phyloP scores from a whole-genome alignment of 176 grass and related monocot genomes.

The Triticum dicoccoides region DNA sequence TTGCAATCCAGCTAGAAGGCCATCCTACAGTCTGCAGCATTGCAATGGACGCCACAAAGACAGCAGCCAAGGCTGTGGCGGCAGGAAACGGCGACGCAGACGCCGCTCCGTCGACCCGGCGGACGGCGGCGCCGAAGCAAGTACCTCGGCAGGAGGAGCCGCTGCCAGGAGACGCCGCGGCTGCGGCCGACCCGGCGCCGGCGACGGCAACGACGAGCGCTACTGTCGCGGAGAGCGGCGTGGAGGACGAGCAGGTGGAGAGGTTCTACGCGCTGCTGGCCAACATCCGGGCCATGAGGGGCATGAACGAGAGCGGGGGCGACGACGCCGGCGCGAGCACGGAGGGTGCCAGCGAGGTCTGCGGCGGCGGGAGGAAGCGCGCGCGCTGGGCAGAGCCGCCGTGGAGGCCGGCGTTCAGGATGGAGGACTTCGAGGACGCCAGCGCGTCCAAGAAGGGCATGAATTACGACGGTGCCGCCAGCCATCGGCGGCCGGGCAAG shows the following conservation, averaged over 20 bases:
- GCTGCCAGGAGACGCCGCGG: background rate
- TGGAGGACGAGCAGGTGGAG: conserved; percentile 19
- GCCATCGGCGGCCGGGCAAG: background rate
- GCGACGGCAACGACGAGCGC: background rate
- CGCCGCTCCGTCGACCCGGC: background rate
- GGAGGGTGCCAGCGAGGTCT: background rate
- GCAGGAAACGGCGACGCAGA: background rate
- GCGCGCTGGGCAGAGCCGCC: background rate
- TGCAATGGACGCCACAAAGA: background rate
- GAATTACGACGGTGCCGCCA: background rate
- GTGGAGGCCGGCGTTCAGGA: conserved; percentile 34
- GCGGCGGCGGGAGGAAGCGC: background rate
- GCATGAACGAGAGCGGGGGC: background rate
- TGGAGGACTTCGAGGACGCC: conserved; percentile 37
- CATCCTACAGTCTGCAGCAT: background rate
- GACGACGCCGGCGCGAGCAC: background rate
- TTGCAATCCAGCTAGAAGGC: background rate
- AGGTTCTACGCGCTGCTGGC: conserved; percentile 30
- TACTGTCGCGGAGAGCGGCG: background rate
- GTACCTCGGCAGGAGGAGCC: background rate
- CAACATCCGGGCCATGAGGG: conserved; percentile 30
- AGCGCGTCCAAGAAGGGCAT: background rate
- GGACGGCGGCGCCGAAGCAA: background rate
- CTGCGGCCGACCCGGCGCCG: no score
- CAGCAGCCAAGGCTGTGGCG: background rate